A percentile compares a stretch with the other conserved stretches of the same genome.
Evolutionary conservation across 1,284 basidiomycete species (phyloP).

Genomic region (Wallemia mellicola): DNA sequence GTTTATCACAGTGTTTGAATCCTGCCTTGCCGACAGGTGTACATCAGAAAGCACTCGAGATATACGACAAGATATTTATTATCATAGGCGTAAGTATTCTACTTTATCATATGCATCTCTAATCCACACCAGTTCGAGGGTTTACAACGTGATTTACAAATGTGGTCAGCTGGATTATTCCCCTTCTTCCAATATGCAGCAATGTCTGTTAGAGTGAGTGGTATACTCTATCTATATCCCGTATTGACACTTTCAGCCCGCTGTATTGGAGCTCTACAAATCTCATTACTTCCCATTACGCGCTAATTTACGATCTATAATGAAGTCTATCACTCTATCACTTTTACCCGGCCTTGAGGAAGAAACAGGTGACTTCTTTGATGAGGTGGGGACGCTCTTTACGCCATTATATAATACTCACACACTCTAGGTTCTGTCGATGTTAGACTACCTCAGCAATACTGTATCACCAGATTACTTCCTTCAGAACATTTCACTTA

Average conservation of each 20-base stretch:
- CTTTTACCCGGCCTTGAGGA: constrained; percentile 81
- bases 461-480: constrained; percentile 65
- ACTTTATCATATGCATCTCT: not conserved
- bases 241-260: constrained; percentile 24
- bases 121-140: constrained; percentile 39
- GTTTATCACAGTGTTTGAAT: constrained; percentile 83
- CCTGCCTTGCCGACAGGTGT: constrained; percentile 88
- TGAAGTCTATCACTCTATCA: constrained; percentile 77
- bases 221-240: not conserved
- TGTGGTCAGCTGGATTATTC: constrained; percentile 90
- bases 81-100: constrained; percentile 42
- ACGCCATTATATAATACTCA: not conserved
- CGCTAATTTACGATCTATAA: constrained; percentile 48
- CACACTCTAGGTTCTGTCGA: constrained; percentile 31
- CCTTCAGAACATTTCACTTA: constrained; percentile 77
- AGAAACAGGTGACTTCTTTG: constrained; percentile 86
- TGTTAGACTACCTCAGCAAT: constrained; percentile 53
- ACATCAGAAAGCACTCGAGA: constrained; percentile 81
- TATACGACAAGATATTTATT: constrained; percentile 68
- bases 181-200: constrained; percentile 97
- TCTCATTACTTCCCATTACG: constrained; percentile 69
- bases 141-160: constrained; percentile 49
- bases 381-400: constrained; percentile 28
- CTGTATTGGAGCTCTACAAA: constrained; percentile 59
- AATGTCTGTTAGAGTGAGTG: constrained; percentile 53